phyloP scores from a whole-genome alignment of 2,329 filamentous ascomycete species.

The Verticillium nonalfalfae region DNA sequence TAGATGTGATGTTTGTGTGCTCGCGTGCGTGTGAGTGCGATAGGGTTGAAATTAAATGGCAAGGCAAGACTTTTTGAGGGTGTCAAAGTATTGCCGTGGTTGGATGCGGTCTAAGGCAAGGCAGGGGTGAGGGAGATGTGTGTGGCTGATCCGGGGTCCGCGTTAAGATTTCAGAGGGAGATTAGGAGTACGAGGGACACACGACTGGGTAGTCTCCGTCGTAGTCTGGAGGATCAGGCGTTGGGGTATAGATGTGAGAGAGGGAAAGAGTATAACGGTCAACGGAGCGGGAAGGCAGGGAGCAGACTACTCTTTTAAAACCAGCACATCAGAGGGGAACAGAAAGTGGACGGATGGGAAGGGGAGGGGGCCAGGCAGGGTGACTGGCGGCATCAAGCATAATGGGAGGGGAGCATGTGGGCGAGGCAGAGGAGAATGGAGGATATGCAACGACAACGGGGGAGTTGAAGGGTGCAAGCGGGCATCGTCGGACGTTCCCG shows the following conservation, averaged over 20 bases:
- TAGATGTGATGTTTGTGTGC: not conserved
- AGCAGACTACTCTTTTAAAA: not conserved
- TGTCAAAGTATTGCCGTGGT: not conserved
- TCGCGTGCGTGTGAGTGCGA: not conserved
- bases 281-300: not conserved
- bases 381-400: not conserved
- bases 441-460: not conserved
- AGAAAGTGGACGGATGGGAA: not conserved
- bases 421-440: not conserved
- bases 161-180: not conserved
- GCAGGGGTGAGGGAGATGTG: not conserved
- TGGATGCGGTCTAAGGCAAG: not conserved
- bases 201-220: not conserved
- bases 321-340: not conserved
- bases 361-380: not conserved
- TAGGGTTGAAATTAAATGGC: not conserved
- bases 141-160: not conserved
- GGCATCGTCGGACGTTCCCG: not conserved
- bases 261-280: not conserved
- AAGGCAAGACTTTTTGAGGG: not conserved
- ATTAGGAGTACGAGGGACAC: not conserved
- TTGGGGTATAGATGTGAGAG: not conserved
- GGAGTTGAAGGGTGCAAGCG: not conserved
- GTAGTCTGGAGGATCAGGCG: not conserved
- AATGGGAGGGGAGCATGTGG: not conserved